Evolutionary conservation across 2,329 filamentous ascomycete species (phyloP).

Genomic region (Phialemonium atrogriseum): DNA sequence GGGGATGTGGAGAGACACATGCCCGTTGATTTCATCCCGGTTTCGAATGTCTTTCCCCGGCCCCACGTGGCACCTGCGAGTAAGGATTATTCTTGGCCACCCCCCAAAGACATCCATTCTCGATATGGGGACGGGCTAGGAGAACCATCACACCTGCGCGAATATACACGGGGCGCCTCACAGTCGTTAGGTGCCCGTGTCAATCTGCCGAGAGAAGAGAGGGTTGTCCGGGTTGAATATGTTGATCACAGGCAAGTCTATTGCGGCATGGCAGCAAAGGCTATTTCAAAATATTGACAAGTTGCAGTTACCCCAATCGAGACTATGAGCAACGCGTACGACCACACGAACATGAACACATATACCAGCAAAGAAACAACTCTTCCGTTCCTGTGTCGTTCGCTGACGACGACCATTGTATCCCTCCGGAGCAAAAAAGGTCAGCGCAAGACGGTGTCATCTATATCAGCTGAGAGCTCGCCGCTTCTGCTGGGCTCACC

Average conservation of each 20-base stretch:
- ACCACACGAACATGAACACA: background rate
- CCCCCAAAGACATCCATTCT: no score
- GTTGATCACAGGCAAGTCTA: conserved; percentile 8
- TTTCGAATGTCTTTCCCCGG: conserved; percentile 1
- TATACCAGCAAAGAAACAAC: no score
- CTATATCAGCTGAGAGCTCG: background rate
- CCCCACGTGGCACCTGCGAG: background rate
- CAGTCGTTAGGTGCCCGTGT: background rate
- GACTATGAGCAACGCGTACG: background rate
- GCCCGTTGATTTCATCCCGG: conserved; percentile 1
- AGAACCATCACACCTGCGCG: no score
- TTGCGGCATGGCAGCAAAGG: background rate
- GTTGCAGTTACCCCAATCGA: no score
- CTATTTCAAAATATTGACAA: no score
- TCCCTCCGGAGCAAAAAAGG: background rate
- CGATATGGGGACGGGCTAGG: no score
- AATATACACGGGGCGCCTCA: no score
- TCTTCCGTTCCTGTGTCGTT: no score
- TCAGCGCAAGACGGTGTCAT: conserved; percentile 1
- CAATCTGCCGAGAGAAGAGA: conserved; percentile 10
- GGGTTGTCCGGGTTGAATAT: conserved; percentile 15
- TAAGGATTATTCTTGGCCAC: background rate
- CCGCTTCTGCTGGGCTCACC: no score
- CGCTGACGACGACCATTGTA: no score
- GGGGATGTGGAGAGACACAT: no score